These are phyloP conservation scores for Asparagopsis taxiformis DNA, from an alignment of 31 red algal genomes.

Conservation along the genomic window DNA sequence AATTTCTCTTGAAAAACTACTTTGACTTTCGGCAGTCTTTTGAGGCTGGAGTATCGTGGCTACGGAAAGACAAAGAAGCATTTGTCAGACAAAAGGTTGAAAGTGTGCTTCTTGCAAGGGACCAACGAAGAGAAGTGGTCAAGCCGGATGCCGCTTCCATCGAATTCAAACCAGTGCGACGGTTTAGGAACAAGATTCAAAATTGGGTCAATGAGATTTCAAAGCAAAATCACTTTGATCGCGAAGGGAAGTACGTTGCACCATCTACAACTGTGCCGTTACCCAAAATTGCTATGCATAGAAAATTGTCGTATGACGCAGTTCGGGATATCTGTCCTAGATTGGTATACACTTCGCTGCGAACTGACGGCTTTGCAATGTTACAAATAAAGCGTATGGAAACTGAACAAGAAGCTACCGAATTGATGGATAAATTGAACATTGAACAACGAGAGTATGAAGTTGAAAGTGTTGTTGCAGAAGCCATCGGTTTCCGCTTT, in stretches of 20 bases:
- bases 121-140: neutral
- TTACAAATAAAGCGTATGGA: conserved; percentile 21
- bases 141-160: neutral
- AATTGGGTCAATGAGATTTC: neutral
- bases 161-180: neutral
- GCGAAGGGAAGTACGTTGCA: neutral
- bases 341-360: neutral
- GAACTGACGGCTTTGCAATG: neutral
- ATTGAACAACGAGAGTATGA: conserved; percentile 2
- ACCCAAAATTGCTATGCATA: neutral
- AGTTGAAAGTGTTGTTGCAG: conserved; percentile 17
- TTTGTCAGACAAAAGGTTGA: conserved; percentile 19
- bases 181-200: neutral
- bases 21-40: conserved; percentile 71
- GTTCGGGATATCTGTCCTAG: neutral
- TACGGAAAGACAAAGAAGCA: conserved; percentile 43
- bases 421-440: conserved; percentile 1
- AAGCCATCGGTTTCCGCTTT: conserved; percentile 49
- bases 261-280: neutral
- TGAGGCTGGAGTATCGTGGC: conserved; percentile 50
- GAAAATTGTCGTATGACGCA: neutral
- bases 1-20: conserved; percentile 49
- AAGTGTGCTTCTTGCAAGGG: conserved; percentile 7
- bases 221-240: neutral
- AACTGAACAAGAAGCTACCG: conserved; percentile 14